These are phyloP conservation scores for Suhomyces atakaporum DNA, from an alignment of 1,139 yeast genomes.

Conservation along the genomic window DNA sequence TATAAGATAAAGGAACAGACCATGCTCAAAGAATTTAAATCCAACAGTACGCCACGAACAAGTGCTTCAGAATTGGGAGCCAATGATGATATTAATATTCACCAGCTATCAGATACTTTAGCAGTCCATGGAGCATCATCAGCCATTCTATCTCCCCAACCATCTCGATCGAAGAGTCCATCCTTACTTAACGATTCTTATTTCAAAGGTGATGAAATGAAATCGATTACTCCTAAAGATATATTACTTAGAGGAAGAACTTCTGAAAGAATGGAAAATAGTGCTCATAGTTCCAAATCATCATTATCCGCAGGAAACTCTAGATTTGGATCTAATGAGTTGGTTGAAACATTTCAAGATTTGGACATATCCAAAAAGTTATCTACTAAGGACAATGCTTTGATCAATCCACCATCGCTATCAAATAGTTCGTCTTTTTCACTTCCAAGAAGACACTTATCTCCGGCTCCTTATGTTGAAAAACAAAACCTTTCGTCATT, in stretches of 20 bases:
- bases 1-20: slow-evolving; percentile 50
- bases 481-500: slow-evolving; percentile 56
- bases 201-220: slow-evolving; percentile 31
- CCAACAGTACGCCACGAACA: slow-evolving; percentile 12
- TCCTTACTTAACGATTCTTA: slow-evolving; percentile 43
- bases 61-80: slow-evolving; percentile 7
- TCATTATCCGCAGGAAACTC: slow-evolving; percentile 21
- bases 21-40: slow-evolving; percentile 21
- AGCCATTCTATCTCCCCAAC: slow-evolving; percentile 35
- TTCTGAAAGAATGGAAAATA: slow-evolving; percentile 17
- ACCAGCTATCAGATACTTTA: slow-evolving; percentile 12
- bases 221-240: slow-evolving; percentile 44
- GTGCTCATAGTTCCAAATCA: slow-evolving; percentile 19
- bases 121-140: slow-evolving; percentile 9
- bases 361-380: slow-evolving; percentile 23
- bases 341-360: slow-evolving; percentile 32
- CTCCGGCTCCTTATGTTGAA: slow-evolving; percentile 54
- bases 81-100: slow-evolving; percentile 6
- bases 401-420: slow-evolving; percentile 8
- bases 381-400: slow-evolving; percentile 15
- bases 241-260: slow-evolving; percentile 36
- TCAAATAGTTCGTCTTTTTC: slow-evolving; percentile 39
- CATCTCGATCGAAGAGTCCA: slow-evolving; percentile 35
- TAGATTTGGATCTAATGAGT: slow-evolving; percentile 25
- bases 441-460: slow-evolving; percentile 56